These are phyloP conservation scores for Pelargonium nanum DNA, from an alignment of 345 rosid genomes.

Conservation along the genomic window DNA sequence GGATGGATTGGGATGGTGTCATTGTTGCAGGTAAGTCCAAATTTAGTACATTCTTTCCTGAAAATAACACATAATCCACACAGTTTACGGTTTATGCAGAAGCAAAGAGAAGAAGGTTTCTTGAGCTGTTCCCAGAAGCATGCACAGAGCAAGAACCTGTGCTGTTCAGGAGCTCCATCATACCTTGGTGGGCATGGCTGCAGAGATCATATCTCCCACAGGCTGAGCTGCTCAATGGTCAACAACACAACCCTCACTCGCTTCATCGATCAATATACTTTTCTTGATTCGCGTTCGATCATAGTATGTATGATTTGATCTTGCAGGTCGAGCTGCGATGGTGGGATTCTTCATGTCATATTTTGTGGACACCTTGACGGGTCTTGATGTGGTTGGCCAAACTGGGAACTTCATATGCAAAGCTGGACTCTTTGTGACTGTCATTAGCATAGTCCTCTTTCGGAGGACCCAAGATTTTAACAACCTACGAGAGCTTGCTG, in stretches of 20 bases:
- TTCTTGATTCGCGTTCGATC: not conserved
- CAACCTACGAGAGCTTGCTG: conserved; percentile 24
- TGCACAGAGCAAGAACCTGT: conserved; percentile 40
- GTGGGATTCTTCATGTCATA: conserved; percentile 39
- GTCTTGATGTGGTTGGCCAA: conserved; percentile 32
- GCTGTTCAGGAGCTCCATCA: conserved; percentile 39
- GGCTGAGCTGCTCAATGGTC: conserved; percentile 43
- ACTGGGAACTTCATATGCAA: conserved; percentile 37
- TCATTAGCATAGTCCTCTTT: conserved; percentile 17
- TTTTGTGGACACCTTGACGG: conserved; percentile 32
- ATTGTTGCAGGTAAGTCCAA: conserved; percentile 30
- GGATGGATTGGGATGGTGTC: conserved; percentile 42
- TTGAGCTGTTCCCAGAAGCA: conserved; percentile 34
- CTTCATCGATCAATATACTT: not conserved
- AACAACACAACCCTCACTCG: not conserved
- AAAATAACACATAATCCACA: not conserved
- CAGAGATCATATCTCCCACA: conserved; percentile 34
- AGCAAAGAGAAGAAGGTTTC: conserved; percentile 47
- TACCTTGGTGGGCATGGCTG: conserved; percentile 60
- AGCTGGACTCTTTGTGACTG: conserved; percentile 27
- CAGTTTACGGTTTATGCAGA: conserved; percentile 20
- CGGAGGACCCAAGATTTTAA: conserved; percentile 22
- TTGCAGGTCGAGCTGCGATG: conserved; percentile 53
- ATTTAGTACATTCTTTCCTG: not conserved
- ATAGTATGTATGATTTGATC: not conserved